A percentile compares a stretch with the other conserved stretches of the same genome.
Conservation (phyloP, 2,329 filamentous ascomycete genomes). For the Aspergillus clavatus region DNA sequence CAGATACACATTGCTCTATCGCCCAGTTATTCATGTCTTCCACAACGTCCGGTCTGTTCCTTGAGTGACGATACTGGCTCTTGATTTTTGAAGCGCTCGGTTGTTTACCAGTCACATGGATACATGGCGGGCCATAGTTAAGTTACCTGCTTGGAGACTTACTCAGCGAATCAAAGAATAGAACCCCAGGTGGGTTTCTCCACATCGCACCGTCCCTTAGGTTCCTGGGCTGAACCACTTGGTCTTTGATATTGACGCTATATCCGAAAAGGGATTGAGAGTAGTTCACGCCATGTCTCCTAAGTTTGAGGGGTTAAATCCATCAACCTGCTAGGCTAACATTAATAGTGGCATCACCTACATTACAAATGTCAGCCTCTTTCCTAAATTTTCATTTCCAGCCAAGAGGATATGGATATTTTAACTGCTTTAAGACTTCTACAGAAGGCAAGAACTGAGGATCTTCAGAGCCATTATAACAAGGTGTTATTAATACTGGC, state of each 20-base stretch:
- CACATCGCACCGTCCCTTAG: too few relatives aligned
- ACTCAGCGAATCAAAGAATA: not conserved
- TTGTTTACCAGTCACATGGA: not conserved
- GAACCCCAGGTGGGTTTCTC: too few relatives aligned
- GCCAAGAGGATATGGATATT: not conserved
- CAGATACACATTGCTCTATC: not conserved
- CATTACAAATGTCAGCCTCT: too few relatives aligned
- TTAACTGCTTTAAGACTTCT: not conserved
- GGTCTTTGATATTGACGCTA: too few relatives aligned
- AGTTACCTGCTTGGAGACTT: not conserved
- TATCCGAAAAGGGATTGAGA: too few relatives aligned
- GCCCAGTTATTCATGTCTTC: not conserved
- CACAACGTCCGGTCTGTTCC: not conserved
- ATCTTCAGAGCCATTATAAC: not conserved
- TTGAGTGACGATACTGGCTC: not conserved
- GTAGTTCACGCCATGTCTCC: too few relatives aligned
- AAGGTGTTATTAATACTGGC: not conserved
- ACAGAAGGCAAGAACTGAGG: not conserved
- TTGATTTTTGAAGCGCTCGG: not conserved
- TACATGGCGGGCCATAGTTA: not conserved
- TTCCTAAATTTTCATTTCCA: too few relatives aligned
- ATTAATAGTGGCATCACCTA: too few relatives aligned
- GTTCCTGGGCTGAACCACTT: too few relatives aligned
- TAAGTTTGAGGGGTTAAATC: too few relatives aligned
- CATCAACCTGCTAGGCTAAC: too few relatives aligned